Evolutionary conservation across 495 filamentous ascomycete species (phyloP), one percentile per base, ranked within the genome.

Genomic region (Aspergillus kassunensis): DNA sequence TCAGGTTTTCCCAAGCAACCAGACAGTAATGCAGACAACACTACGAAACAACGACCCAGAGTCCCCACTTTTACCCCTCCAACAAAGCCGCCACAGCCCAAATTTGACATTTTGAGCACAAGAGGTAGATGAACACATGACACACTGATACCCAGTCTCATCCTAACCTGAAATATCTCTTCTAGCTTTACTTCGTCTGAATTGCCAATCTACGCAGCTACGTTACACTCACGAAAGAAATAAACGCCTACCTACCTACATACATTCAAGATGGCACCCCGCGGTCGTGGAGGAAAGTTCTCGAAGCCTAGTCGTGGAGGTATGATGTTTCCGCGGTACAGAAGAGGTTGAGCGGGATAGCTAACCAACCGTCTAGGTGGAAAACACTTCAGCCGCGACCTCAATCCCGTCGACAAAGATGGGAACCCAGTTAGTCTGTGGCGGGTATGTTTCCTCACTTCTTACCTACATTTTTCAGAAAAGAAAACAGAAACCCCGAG

Each of bases 281-380:
- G 73, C 51, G 89, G 89, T 61, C 85, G 91, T 59, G 90, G 87
- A 57, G 89, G 90, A 69, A 98, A 97, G 73, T 96, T 91, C 68
- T 86, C 81, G 71, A 98, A 98, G 76, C 90, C 87, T 54, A 88
- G 86, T 49, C 81, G 93, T 72, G 93, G 93, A 76, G 90, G 91
- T 91, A 75, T 57, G 82, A 67, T 54, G 24, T 55, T 48, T 11
- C 21, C 11, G 4, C 24, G 13, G 9, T n/a, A 11, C 23, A 24
- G 30, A 45, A 49, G 1, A 10, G 50, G 15, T 2, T 47, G 15
- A n/a, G 34, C 13, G 33, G 31, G 16, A 44, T 9, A 36, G 31
- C 48, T 42, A 27, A 51, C 18, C 8, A 31, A 1, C 12, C 13
- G 18, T 15, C 19, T 48, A 96, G 92, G 91, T 49, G 93, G 92